Evolutionary conservation across 306 rosid genomes (phyloP).

Genomic region (Quercus bicolor): DNA sequence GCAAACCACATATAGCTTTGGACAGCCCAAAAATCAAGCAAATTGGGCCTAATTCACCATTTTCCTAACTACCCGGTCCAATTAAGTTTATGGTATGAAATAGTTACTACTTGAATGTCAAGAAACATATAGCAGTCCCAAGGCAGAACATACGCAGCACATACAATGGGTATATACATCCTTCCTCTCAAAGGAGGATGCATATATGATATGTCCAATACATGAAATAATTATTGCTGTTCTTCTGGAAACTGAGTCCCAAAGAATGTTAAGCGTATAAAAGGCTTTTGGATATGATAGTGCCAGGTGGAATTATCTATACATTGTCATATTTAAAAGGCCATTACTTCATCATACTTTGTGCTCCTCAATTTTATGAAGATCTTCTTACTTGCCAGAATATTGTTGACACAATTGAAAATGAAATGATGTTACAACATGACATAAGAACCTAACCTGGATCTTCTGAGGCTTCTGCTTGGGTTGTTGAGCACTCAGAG

Average conservation of each 20-base stretch:
- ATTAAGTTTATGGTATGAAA: background rate
- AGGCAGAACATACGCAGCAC: background rate
- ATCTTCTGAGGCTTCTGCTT: conserved; percentile 27
- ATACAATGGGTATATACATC: background rate
- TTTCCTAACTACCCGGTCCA: conserved; percentile 1
- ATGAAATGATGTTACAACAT: background rate
- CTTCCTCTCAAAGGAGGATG: too few species aligned
- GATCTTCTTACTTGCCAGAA: background rate
- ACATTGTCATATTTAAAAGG: background rate
- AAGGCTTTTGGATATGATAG: background rate
- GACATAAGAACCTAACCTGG: conserved; percentile 24
- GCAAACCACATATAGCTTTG: background rate
- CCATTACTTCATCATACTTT: background rate
- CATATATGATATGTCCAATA: too few species aligned
- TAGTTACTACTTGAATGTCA: background rate
- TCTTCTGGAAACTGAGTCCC: too few species aligned
- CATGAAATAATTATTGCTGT: too few species aligned
- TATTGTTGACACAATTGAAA: background rate
- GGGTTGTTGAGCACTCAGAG: conserved; percentile 27
- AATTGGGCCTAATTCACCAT: conserved; percentile 2
- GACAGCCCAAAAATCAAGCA: conserved; percentile 1
- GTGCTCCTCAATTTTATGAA: background rate
- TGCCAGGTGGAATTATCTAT: conserved; percentile 2
- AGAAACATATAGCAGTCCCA: background rate
- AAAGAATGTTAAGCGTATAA: background rate